phyloP scores from a whole-genome alignment of 768 basidiomycete genomes.

The Dioszegia aurantiaca region DNA sequence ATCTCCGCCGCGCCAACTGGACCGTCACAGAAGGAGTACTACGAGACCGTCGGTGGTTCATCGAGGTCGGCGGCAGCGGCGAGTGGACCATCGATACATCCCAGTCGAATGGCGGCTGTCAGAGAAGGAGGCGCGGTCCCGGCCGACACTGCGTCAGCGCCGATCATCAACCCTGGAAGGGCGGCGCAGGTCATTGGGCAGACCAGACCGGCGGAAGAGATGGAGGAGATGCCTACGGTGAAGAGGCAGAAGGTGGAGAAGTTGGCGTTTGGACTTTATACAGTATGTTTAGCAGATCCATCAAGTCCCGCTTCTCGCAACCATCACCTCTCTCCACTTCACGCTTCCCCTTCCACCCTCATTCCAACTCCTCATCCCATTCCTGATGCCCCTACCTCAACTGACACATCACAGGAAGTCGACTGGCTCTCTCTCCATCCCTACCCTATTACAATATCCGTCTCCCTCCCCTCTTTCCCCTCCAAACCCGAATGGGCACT shows the following conservation, averaged over 20 bases:
- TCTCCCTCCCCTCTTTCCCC: conserved; percentile 78
- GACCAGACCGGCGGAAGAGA: conserved; percentile 57
- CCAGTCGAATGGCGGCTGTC: conserved; percentile 64
- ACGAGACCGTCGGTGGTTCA: conserved; percentile 18
- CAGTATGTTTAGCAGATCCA: conserved; percentile 5
- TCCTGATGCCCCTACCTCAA: conserved; percentile 7
- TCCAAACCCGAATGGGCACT: conserved; percentile 87
- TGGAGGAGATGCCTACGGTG: conserved; percentile 59
- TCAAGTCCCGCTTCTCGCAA: too few species aligned
- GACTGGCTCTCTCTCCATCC: conserved; percentile 92
- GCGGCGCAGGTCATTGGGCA: conserved; percentile 58
- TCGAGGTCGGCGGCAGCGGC: conserved; percentile 1
- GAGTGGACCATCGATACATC: conserved; percentile 62
- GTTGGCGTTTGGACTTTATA: conserved; percentile 65
- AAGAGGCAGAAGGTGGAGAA: conserved; percentile 86
- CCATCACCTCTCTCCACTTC: neutral
- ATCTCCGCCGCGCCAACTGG: conserved; percentile 91
- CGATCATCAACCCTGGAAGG: conserved; percentile 14
- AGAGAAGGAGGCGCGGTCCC: neutral
- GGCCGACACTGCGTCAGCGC: conserved; percentile 1
- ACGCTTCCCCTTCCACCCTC: conserved; percentile 2
- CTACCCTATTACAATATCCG: conserved; percentile 77
- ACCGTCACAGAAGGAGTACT: conserved; percentile 54
- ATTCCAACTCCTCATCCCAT: neutral
- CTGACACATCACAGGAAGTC: conserved; percentile 32